These are phyloP conservation scores for Luffa aegyptiaca DNA, from an alignment of 306 rosid species.

Conservation along the genomic window DNA sequence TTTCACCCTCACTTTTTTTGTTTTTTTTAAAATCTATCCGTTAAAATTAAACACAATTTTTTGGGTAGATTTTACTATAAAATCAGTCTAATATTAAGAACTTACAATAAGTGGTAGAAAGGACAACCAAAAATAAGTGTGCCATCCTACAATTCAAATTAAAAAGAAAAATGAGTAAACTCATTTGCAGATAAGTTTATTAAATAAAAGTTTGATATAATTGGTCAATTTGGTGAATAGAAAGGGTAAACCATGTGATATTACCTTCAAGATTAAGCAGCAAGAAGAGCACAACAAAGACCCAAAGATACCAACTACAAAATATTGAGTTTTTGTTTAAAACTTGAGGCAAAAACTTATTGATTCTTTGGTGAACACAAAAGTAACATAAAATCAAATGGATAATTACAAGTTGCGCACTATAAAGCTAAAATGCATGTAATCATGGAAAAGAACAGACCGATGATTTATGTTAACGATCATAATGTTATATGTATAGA, in stretches of 20 bases:
- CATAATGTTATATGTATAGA: too few relatives aligned
- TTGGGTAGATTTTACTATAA: not conserved
- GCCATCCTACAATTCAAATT: slow-evolving; percentile 57
- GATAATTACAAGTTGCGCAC: too few relatives aligned
- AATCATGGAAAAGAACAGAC: too few relatives aligned
- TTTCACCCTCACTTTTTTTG: too few relatives aligned
- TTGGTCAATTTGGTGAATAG: not conserved
- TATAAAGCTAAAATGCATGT: too few relatives aligned
- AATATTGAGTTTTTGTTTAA: not conserved
- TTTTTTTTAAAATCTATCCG: too few relatives aligned
- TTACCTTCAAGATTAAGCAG: slow-evolving; percentile 68
- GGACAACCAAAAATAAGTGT: slow-evolving; percentile 85
- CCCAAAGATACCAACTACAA: slow-evolving; percentile 87
- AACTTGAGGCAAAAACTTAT: not conserved
- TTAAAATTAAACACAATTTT: too few relatives aligned
- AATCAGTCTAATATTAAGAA: not conserved
- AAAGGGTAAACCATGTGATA: slow-evolving; percentile 3
- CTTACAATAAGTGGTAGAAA: slow-evolving; percentile 85
- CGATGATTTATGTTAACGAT: too few relatives aligned
- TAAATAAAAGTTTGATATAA: not conserved
- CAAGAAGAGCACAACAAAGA: slow-evolving; percentile 81
- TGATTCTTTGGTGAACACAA: not conserved
- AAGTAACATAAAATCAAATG: too few relatives aligned
- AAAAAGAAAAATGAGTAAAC: not conserved
- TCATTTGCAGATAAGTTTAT: not conserved